Base-by-base conservation (phyloP, 495 filamentous ascomycete species). In the Podospora pseudopauciseta region DNA sequence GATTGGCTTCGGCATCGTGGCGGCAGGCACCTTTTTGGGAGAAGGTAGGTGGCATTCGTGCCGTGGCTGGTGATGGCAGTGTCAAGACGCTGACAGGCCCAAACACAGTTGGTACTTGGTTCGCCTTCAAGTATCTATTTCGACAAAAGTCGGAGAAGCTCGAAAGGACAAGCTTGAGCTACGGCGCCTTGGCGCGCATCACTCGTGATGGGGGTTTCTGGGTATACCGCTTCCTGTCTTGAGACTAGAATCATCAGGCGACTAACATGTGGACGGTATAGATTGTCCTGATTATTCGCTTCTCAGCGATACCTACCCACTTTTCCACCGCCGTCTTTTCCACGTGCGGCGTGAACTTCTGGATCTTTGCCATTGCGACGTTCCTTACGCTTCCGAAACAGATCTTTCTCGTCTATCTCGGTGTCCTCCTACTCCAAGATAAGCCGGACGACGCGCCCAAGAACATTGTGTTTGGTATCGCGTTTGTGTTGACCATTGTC, bases 251-350 rank as follows among this genome's bases (percentile, higher is more conserved):
- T 39, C 4, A 49, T 16, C 15, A 3, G 15, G 39, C 15, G 15
- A 2, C 39, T 49, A 49, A 49, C 39, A 6, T 54, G 20, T 55
- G 15, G 7, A 28, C 23, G 9, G 3, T 20, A 61, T 57, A 74
- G 72, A 73, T 78, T 53, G 68, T 76, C 49, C 64, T 76, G 54
- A 32, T 78, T 27, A 76, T 78, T 65, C 76, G 76, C 56, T 72
- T 75, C 68, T 78, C 76, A 26, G 70, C 73, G 23, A 74, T 78
- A 63, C 76, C 76, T 19, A 72, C 74, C 9, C 76, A 78, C 63
- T 75, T 78, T 60, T 68, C 66, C 27, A 78, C 76, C 19, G 76
- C 76, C 58, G 76, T 78, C 60, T 76, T 78, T 64, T 71, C 76
- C 27, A 75, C 74, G 56, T 78, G 74, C 69, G 71, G 73, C 62